Evolutionary conservation across 371 early-diverging fungal genomes (phyloP).

Genomic region (Mortierella sp.): DNA sequence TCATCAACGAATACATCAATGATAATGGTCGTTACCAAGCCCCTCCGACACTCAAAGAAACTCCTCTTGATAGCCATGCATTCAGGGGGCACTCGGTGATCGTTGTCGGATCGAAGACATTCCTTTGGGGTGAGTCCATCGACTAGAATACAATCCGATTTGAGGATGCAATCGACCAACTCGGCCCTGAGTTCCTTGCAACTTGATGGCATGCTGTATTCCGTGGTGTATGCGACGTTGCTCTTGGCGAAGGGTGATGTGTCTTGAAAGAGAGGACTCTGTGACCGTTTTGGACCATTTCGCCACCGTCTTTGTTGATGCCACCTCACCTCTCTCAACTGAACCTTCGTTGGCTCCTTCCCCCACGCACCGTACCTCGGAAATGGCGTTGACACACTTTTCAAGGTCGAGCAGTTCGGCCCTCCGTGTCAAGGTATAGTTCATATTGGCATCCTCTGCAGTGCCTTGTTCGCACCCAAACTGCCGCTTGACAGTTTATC

Average conservation of each 20-base stretch:
- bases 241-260: not conserved
- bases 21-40: slow-evolving; percentile 62
- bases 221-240: not conserved
- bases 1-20: not conserved
- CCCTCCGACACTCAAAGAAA: slow-evolving; percentile 76
- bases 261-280: no score
- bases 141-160: slow-evolving; percentile 76
- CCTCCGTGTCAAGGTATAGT: slow-evolving; percentile 43
- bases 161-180: slow-evolving; percentile 75
- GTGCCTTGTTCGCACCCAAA: no score
- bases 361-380: not conserved
- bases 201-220: slow-evolving; percentile 65
- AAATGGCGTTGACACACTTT: slow-evolving; percentile 36
- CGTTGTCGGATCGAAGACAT: slow-evolving; percentile 72
- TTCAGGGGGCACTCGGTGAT: slow-evolving; percentile 66
- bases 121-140: slow-evolving; percentile 72
- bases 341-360: not conserved
- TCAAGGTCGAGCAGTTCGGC: slow-evolving; percentile 28
- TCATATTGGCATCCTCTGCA: no score
- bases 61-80: slow-evolving; percentile 74
- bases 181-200: slow-evolving; percentile 79
- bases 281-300: no score
- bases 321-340: no score
- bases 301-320: no score
- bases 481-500: not conserved